phyloP scores from a whole-genome alignment of 2,329 filamentous ascomycete genomes.

The Magnaporthiopsis poae region DNA sequence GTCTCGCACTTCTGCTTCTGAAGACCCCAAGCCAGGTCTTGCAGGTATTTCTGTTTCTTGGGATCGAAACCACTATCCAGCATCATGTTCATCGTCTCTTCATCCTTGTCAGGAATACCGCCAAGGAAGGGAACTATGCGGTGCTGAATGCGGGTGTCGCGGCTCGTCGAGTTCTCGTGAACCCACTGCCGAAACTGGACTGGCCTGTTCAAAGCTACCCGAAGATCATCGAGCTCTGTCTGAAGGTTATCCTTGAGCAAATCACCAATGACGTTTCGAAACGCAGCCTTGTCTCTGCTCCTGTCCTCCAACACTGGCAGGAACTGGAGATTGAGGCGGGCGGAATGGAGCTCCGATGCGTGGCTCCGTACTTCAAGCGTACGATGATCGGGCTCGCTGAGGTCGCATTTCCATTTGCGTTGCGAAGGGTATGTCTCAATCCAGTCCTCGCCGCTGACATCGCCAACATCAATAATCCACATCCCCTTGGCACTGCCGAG shows the following conservation, averaged over 20 bases:
- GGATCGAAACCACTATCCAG: constrained; percentile 52
- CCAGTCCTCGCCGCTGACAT: constrained; percentile 43
- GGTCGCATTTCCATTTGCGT: constrained; percentile 52
- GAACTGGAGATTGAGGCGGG: constrained; percentile 56
- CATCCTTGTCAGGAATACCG: constrained; percentile 38
- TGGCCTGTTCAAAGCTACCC: constrained; percentile 40
- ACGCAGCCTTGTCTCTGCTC: constrained; percentile 32
- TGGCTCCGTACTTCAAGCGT: constrained; percentile 55
- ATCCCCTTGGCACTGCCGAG: constrained; percentile 67
- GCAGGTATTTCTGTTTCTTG: constrained; percentile 35
- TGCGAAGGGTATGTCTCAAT: constrained; percentile 60
- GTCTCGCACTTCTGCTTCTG: constrained; percentile 42
- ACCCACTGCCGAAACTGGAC: constrained; percentile 45
- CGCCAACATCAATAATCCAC: constrained; percentile 53
- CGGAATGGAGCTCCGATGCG: constrained; percentile 37
- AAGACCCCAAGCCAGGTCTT: constrained; percentile 35
- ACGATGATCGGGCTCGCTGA: constrained; percentile 37
- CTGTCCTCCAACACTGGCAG: constrained; percentile 57
- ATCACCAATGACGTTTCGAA: constrained; percentile 38
- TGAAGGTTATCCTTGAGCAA: constrained; percentile 41
- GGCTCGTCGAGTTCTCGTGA: constrained; percentile 26
- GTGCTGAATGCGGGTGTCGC: constrained; percentile 27
- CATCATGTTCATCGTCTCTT: constrained; percentile 45
- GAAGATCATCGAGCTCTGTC: constrained; percentile 41
- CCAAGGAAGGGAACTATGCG: constrained; percentile 34